A percentile compares a stretch with the other conserved stretches of the same genome.
These are phyloP conservation scores for Trichoderma endophyticum DNA, from an alignment of 2,329 filamentous ascomycete species.

Conservation along the genomic window DNA sequence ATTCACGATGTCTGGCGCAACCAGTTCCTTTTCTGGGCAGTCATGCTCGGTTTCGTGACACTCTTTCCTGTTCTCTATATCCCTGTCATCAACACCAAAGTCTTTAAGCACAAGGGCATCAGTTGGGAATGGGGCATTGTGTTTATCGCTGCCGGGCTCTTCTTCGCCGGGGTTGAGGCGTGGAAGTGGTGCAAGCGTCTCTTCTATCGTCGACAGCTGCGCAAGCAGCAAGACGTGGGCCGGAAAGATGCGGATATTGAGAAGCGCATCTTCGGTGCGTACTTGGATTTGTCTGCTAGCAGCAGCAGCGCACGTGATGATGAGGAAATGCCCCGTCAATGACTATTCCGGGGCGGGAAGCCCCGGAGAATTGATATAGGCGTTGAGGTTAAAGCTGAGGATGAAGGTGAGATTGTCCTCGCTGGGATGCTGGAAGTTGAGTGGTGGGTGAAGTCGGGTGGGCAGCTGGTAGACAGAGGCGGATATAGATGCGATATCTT, in stretches of 20 bases:
- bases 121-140: conserved; percentile 61
- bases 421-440: not conserved
- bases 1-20: conserved; percentile 65
- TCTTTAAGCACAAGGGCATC: conserved; percentile 58
- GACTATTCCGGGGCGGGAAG: not conserved
- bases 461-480: not conserved
- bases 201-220: conserved; percentile 16
- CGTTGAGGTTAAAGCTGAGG: not conserved
- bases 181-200: conserved; percentile 59
- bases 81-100: conserved; percentile 41
- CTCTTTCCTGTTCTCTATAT: not conserved
- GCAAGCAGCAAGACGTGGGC: not conserved
- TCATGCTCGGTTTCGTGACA: conserved; percentile 43
- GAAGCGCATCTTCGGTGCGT: not conserved
- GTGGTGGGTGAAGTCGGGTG: not conserved
- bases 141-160: conserved; percentile 52
- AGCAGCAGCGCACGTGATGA: not conserved
- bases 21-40: conserved; percentile 64
- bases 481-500: not conserved
- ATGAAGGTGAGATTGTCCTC: not conserved
- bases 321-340: not conserved
- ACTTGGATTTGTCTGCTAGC: not conserved
- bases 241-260: not conserved
- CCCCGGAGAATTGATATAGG: not conserved
- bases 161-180: conserved; percentile 54